Evolutionary conservation across 2,329 filamentous ascomycete genomes (phyloP).

Genomic region (Cytospora schulzeri): DNA sequence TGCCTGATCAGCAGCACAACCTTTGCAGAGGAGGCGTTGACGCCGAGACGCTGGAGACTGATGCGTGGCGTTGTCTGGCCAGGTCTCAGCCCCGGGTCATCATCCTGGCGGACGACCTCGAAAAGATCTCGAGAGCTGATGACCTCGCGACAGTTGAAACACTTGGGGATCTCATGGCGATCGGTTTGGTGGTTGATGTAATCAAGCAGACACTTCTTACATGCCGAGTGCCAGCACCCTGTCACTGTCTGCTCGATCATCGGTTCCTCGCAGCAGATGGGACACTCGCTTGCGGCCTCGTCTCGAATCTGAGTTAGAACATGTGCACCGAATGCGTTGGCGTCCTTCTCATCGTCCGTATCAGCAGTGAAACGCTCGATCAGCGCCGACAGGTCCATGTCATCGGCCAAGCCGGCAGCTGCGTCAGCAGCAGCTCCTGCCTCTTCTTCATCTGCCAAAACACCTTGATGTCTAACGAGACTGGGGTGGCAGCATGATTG

Average conservation of each 20-base stretch:
- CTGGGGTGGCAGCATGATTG: slow-evolving; percentile 94
- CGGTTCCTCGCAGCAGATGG: slow-evolving; percentile 84
- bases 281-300: slow-evolving; percentile 86
- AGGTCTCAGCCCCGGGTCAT: slow-evolving; percentile 48
- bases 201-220: slow-evolving; percentile 87
- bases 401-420: slow-evolving; percentile 80
- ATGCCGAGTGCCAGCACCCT: slow-evolving; percentile 96
- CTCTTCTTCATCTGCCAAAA: slow-evolving; percentile 86
- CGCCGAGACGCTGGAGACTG: slow-evolving; percentile 61
- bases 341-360: slow-evolving; percentile 62
- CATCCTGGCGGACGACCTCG: slow-evolving; percentile 82
- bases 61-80: slow-evolving; percentile 52
- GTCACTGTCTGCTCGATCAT: slow-evolving; percentile 95
- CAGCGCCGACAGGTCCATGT: slow-evolving; percentile 90
- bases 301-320: slow-evolving; percentile 89
- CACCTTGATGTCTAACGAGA: slow-evolving; percentile 79
- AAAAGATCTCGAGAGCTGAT: slow-evolving; percentile 87
- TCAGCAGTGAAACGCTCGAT: slow-evolving; percentile 80
- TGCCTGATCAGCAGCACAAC: slow-evolving; percentile 77
- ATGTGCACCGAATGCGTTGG: slow-evolving; percentile 78
- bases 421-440: slow-evolving; percentile 77
- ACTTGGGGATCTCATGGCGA: slow-evolving; percentile 74
- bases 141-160: slow-evolving; percentile 85
- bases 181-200: slow-evolving; percentile 87
- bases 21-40: slow-evolving; percentile 80